Conservation (phyloP, 305 asterid species). For the Rubia balearica region DNA sequence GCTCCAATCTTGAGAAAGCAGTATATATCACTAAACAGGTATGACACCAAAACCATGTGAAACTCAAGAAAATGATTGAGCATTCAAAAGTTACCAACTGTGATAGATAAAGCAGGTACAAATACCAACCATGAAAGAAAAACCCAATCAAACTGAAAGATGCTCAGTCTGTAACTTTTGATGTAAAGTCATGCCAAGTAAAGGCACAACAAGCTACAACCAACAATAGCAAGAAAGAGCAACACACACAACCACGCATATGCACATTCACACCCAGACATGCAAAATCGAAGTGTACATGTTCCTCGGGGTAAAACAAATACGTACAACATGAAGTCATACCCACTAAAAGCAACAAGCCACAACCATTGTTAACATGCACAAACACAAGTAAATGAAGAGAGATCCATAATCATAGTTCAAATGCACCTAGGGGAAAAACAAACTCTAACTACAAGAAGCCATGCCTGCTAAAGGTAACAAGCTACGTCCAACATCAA, state of each 20-base stretch:
- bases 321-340: not conserved
- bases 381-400: not conserved
- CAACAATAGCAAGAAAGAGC: not conserved
- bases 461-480: not conserved
- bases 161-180: not conserved
- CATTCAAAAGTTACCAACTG: not conserved
- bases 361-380: not conserved
- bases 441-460: not conserved
- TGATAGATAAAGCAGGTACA: not conserved
- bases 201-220: not conserved
- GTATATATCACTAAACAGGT: not conserved
- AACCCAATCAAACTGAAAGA: not conserved
- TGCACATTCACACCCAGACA: not conserved
- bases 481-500: not conserved
- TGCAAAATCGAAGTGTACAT: not conserved
- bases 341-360: not conserved
- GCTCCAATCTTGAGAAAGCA: not conserved
- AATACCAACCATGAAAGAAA: not conserved
- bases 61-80: not conserved
- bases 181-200: not conserved
- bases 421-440: not conserved
- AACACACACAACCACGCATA: not conserved
- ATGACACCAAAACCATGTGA: not conserved
- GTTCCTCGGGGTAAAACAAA: not conserved
- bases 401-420: not conserved